Evolutionary conservation across 352 stramenopile species (phyloP).

Genomic region (Plasmopara halstedii): DNA sequence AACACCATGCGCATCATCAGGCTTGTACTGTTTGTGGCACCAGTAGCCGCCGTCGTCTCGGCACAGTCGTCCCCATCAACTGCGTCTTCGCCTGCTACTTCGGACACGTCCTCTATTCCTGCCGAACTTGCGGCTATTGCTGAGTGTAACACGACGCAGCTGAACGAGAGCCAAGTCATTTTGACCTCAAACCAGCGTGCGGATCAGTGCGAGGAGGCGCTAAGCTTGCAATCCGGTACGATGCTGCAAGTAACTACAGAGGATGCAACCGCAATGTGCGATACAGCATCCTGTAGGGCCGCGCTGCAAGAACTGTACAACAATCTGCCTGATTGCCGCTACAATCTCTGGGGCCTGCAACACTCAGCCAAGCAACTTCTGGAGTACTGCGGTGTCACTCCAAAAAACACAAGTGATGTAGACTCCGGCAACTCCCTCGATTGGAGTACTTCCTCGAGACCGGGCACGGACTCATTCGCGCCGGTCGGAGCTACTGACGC

Average conservation of each 20-base stretch:
- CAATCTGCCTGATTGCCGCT: slow-evolving; percentile 50
- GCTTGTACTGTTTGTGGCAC: slow-evolving; percentile 14
- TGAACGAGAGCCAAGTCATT: slow-evolving; percentile 26
- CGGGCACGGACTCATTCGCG: slow-evolving; percentile 30
- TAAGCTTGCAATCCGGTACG: slow-evolving; percentile 20
- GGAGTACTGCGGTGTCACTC: slow-evolving; percentile 40
- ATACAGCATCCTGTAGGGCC: slow-evolving; percentile 31
- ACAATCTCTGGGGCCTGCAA: slow-evolving; percentile 42
- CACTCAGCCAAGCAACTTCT: slow-evolving; percentile 34
- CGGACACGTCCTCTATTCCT: slow-evolving; percentile 15
- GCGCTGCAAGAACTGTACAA: slow-evolving; percentile 59
- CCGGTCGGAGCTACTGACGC: slow-evolving; percentile 26
- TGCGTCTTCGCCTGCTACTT: slow-evolving; percentile 12
- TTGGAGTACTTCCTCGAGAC: slow-evolving; percentile 21
- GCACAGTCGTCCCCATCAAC: slow-evolving; percentile 13
- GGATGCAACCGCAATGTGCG: slow-evolving; percentile 35
- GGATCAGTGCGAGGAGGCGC: slow-evolving; percentile 34
- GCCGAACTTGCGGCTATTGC: slow-evolving; percentile 30
- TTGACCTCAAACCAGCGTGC: slow-evolving; percentile 49
- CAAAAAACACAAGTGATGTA: slow-evolving; percentile 21
- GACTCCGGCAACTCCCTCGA: slow-evolving; percentile 6
- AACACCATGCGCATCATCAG: slow-evolving; percentile 15
- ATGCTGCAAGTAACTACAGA: slow-evolving; percentile 39
- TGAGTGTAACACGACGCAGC: slow-evolving; percentile 34
- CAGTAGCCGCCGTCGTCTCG: slow-evolving; percentile 7